Evolutionary conservation across 306 rosid species (phyloP).

Genomic region (Gastrolobium villosum): DNA sequence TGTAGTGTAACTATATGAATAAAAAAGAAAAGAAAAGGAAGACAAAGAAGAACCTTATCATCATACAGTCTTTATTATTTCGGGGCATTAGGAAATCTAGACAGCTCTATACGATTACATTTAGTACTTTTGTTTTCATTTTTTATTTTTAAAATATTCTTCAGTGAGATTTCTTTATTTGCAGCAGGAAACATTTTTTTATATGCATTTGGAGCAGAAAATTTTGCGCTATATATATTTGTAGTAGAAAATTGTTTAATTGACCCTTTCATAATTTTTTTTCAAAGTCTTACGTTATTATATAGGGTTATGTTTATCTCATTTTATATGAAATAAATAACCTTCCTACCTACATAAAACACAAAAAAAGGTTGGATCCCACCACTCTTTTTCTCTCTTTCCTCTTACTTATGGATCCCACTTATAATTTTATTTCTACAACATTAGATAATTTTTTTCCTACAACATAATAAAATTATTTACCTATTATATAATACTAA

Average conservation of each 20-base stretch:
- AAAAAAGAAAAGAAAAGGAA: not conserved
- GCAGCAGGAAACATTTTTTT: not conserved
- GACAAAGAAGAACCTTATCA: not conserved
- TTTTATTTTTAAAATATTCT: not conserved
- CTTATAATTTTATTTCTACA: too few species aligned
- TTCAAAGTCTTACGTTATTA: not conserved
- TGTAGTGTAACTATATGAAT: slow-evolving; percentile 39
- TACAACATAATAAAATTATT: too few species aligned
- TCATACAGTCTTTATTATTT: not conserved
- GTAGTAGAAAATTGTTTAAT: not conserved
- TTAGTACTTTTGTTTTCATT: not conserved
- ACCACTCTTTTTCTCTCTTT: too few species aligned
- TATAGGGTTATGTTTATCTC: too few species aligned
- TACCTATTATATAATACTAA: not conserved
- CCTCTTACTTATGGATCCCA: too few species aligned
- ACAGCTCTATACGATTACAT: not conserved
- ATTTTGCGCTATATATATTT: not conserved
- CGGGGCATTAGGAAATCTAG: not conserved
- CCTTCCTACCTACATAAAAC: too few species aligned
- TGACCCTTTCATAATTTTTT: too few species aligned
- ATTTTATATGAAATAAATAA: too few species aligned
- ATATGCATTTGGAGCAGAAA: not conserved
- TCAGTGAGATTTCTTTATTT: not conserved
- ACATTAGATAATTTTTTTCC: too few species aligned
- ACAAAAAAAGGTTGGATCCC: too few species aligned